Evolutionary conservation across 2,329 filamentous ascomycete genomes (phyloP), one percentile per base, ranked within the genome.

Genomic region (Harringtonia aguacate): DNA sequence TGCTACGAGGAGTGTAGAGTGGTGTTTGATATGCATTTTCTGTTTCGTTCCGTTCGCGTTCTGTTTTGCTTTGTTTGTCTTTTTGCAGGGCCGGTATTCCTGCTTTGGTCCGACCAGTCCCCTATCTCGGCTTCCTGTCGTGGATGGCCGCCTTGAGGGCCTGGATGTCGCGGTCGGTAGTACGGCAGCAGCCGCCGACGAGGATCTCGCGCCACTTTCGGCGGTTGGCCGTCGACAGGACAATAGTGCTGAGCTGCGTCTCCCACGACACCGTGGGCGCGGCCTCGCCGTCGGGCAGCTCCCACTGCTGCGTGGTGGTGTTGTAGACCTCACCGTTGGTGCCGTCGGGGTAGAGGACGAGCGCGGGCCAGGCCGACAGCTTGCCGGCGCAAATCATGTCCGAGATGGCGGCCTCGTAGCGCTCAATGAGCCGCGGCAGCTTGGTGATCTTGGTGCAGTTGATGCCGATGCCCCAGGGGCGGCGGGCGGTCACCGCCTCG

Each of bases 361-460:
- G 58, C 18, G 64, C 67, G 1, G 78, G 78, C 63, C 67, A 70
- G 7, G 56, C 53, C 0, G 48, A 18, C 2, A 68, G 42, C 14
- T 58, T 52, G 0, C 63, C 61, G 4, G 57, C 50, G 4, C 54
- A 41, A 2, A 67, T 45, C 50, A 75, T 42, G n/a, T 46, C 49
- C 10, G 48, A 46, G 15, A 79, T 56, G 9, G 63, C 67, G 4
- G 60, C 63, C 52, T 81, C 75, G 41, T 75, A 81, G 39, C 70
- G 63, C 17, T 58, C 60, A 17, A 86, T 60, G 15, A 83, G 59
- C 1, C 60, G 55, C 3, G 72, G 69, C 27, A 86, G 64, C 56
- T 82, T 79, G 40, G 71, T 66, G 29, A 84, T 69, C 57, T 81
- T 83, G 31, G 72, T 84, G 58, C 80, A 84, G 59, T 84, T 84